These are phyloP conservation scores for Alternaria infectoria DNA, from an alignment of 2,329 filamentous ascomycete species.

Conservation along the genomic window DNA sequence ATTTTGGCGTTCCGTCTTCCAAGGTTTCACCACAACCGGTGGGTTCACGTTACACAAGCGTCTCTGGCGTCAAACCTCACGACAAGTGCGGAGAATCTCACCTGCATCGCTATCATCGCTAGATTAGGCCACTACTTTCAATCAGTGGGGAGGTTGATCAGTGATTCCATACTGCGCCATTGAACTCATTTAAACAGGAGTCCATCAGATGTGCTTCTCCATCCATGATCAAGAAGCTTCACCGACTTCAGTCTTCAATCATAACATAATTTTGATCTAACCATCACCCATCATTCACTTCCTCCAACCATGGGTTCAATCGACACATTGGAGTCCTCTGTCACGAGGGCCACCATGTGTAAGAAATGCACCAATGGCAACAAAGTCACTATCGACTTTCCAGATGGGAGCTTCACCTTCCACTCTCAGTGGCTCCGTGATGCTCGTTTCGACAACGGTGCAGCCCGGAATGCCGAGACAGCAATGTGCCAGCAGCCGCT, in stretches of 20 bases:
- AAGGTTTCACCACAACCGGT: neutral
- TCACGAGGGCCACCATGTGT: neutral
- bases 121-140: neutral
- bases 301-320: neutral
- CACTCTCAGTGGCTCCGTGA: neutral
- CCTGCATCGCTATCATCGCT: neutral
- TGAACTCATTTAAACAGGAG: neutral
- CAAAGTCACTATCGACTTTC: neutral
- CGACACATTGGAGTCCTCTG: neutral
- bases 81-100: neutral
- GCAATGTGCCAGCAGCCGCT: neutral
- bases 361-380: neutral
- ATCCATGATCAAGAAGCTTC: neutral
- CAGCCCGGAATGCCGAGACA: neutral
- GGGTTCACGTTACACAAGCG: neutral
- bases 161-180: neutral
- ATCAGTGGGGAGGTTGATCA: neutral
- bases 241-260: neutral
- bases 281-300: neutral
- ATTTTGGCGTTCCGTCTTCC: neutral
- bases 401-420: neutral
- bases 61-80: neutral
- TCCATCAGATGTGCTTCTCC: neutral
- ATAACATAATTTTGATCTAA: neutral
- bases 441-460: neutral